phyloP scores from a whole-genome alignment of 2,329 filamentous ascomycete genomes.

The Grosmannia penicillata region DNA sequence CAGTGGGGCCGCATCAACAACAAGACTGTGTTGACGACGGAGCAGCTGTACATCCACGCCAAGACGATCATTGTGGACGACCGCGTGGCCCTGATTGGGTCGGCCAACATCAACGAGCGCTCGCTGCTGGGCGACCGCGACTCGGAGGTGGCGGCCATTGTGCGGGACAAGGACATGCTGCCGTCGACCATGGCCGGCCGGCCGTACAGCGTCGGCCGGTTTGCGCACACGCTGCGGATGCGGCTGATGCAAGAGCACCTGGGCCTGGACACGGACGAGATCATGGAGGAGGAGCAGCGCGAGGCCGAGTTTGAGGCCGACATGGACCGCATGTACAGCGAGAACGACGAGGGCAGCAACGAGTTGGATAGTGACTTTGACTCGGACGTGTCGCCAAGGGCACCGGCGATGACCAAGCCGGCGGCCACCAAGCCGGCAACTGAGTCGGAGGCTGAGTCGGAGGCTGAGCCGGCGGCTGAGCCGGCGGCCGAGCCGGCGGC shows the following conservation, averaged over 20 bases:
- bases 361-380: not conserved
- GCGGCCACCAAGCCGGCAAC: no score
- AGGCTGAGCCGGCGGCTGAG: no score
- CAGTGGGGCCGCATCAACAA: conserved; percentile 85
- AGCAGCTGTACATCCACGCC: conserved; percentile 95
- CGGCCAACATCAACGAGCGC: conserved; percentile 95
- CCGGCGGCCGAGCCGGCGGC: no score
- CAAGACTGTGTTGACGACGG: conserved; percentile 71
- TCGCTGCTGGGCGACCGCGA: conserved; percentile 88
- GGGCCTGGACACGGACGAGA: conserved; percentile 85
- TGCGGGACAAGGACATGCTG: conserved; percentile 86
- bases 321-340: conserved; percentile 48
- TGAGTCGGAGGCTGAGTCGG: no score
- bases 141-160: conserved; percentile 79
- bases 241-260: conserved; percentile 94
- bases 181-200: conserved; percentile 82
- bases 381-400: conserved; percentile 13
- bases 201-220: conserved; percentile 80
- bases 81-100: conserved; percentile 82
- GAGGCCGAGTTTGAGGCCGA: conserved; percentile 37
- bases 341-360: conserved; percentile 25
- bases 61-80: conserved; percentile 97
- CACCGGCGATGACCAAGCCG: conserved; percentile 10
- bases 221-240: conserved; percentile 83
- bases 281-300: conserved; percentile 63